Evolutionary conservation across 495 filamentous ascomycete species (phyloP).

Genomic region (Hypoxylon fragiforme): DNA sequence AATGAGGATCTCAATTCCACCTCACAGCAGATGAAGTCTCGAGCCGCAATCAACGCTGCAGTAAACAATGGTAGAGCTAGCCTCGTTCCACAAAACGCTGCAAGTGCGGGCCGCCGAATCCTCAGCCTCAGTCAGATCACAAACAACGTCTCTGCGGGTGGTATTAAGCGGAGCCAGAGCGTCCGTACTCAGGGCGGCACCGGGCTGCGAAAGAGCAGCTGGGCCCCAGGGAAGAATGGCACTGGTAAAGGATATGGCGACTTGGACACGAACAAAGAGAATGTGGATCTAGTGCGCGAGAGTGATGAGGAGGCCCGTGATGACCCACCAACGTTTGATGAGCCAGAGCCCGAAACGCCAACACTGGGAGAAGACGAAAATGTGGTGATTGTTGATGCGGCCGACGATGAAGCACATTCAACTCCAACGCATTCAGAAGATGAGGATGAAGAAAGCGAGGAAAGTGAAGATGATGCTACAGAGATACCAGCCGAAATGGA

Average conservation of each 20-base stretch:
- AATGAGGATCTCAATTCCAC: slow-evolving; percentile 21
- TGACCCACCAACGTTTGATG: slow-evolving; percentile 31
- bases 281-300: slow-evolving; percentile 48
- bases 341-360: slow-evolving; percentile 27
- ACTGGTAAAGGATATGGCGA: slow-evolving; percentile 51
- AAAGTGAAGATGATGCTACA: slow-evolving; percentile 20
- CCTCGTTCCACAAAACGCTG: slow-evolving; percentile 49
- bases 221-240: slow-evolving; percentile 58
- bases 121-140: slow-evolving; percentile 86
- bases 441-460: too few relatives aligned
- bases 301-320: slow-evolving; percentile 46
- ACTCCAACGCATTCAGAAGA: slow-evolving; percentile 28
- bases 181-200: slow-evolving; percentile 69
- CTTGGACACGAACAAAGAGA: slow-evolving; percentile 51
- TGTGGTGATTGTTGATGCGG: slow-evolving; percentile 29
- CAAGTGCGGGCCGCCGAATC: slow-evolving; percentile 70
- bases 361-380: slow-evolving; percentile 30
- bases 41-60: slow-evolving; percentile 49
- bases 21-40: slow-evolving; percentile 44
- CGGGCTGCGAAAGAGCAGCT: slow-evolving; percentile 71
- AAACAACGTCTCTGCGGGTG: slow-evolving; percentile 67
- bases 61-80: slow-evolving; percentile 47
- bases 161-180: slow-evolving; percentile 62
- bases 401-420: slow-evolving; percentile 13
- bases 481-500: slow-evolving; percentile 14